Conservation (phyloP, 345 rosid species). For the Conringia planisiliqua region DNA sequence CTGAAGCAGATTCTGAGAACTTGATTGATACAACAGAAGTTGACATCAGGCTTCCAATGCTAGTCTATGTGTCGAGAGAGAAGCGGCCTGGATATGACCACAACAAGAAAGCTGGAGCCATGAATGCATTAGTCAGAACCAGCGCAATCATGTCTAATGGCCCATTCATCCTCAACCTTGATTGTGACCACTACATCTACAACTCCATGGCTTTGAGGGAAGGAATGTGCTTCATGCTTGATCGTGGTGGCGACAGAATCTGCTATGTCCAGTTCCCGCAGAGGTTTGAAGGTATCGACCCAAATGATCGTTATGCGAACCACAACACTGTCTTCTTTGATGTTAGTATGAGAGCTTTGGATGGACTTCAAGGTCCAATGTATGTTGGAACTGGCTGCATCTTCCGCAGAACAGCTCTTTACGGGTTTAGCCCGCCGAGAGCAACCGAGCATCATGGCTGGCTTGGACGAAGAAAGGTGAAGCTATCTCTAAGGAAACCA, state of each 20-base stretch:
- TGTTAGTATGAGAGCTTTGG: constrained; percentile 65
- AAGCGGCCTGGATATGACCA: constrained; percentile 63
- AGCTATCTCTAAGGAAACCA: constrained; percentile 49
- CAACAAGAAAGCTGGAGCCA: constrained; percentile 74
- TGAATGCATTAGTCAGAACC: constrained; percentile 63
- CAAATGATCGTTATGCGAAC: constrained; percentile 57
- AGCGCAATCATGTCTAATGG: constrained; percentile 70
- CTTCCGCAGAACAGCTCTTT: constrained; percentile 61
- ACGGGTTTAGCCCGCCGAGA: constrained; percentile 73
- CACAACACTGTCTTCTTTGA: constrained; percentile 68
- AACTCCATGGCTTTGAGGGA: constrained; percentile 57
- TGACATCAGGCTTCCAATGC: constrained; percentile 54
- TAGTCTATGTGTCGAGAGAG: constrained; percentile 65
- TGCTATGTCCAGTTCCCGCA: constrained; percentile 66
- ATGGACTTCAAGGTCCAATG: constrained; percentile 64
- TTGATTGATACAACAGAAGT: constrained; percentile 51
- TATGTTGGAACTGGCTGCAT: constrained; percentile 66
- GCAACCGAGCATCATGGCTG: constrained; percentile 73
- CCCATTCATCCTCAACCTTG: constrained; percentile 64
- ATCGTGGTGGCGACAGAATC: constrained; percentile 58
- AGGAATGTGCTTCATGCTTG: constrained; percentile 77
- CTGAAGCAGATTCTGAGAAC: constrained; percentile 53
- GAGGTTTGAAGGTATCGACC: constrained; percentile 65
- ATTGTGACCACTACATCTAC: constrained; percentile 62
- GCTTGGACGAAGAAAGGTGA: constrained; percentile 62